A percentile compares a stretch with the other conserved stretches of the same genome.
Evolutionary conservation across 2,329 filamentous ascomycete species (phyloP).

Genomic region (Exophiala bonariae): DNA sequence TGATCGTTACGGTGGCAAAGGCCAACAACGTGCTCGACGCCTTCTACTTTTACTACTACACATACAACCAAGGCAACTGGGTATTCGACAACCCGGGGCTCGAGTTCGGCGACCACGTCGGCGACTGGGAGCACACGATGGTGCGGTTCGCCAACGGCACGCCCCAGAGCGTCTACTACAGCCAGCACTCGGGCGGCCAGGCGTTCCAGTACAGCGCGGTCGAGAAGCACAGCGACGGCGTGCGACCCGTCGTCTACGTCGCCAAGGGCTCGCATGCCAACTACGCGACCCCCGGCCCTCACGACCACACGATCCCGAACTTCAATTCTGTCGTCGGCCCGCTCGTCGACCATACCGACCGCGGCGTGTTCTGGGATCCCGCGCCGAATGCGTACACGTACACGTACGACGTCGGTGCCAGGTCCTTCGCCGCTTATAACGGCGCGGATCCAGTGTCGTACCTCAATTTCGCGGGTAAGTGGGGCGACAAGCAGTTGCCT

Average conservation of each 20-base stretch:
- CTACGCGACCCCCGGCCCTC: slow-evolving; percentile 58
- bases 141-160: slow-evolving; percentile 60
- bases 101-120: slow-evolving; percentile 62
- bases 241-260: slow-evolving; percentile 58
- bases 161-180: slow-evolving; percentile 62
- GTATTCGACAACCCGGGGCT: slow-evolving; percentile 37
- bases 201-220: slow-evolving; percentile 60
- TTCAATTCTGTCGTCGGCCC: slow-evolving; percentile 54
- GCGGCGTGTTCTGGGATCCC: slow-evolving; percentile 63
- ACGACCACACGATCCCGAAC: slow-evolving; percentile 65
- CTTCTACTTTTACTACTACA: slow-evolving; percentile 66
- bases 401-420: slow-evolving; percentile 46
- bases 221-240: slow-evolving; percentile 51
- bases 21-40: slow-evolving; percentile 55
- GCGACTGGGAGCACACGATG: slow-evolving; percentile 53
- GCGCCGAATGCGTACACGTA: slow-evolving; percentile 56
- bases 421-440: slow-evolving; percentile 51
- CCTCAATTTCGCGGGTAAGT: slow-evolving; percentile 58
- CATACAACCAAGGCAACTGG: slow-evolving; percentile 44
- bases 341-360: slow-evolving; percentile 56
- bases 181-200: slow-evolving; percentile 62
- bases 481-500: slow-evolving; percentile 63
- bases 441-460: slow-evolving; percentile 51
- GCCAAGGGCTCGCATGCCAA: slow-evolving; percentile 65
- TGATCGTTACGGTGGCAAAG: slow-evolving; percentile 60